Conservation (phyloP, 352 stramenopile species). For the Phytophthora pseudosyringae region DNA sequence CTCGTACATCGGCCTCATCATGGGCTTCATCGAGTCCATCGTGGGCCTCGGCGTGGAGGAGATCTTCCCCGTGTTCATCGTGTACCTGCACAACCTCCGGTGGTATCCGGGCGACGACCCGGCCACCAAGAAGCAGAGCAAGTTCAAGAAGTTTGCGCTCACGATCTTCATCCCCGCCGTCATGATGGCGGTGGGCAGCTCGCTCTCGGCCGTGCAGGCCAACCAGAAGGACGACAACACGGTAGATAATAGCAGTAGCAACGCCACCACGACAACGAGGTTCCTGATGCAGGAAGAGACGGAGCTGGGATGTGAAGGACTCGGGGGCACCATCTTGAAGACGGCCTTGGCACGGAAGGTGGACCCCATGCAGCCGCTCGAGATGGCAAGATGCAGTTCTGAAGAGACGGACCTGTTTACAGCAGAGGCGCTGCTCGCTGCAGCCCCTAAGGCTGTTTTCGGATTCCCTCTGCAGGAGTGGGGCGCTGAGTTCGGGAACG, state of each 20-base stretch:
- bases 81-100: conserved; percentile 68
- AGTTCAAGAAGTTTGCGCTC: conserved; percentile 64
- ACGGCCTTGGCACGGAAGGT: conserved; percentile 33
- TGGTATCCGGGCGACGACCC: conserved; percentile 61
- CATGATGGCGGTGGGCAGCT: conserved; percentile 62
- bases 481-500: conserved; percentile 34
- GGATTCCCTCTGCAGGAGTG: conserved; percentile 39
- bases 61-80: conserved; percentile 64
- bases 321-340: conserved; percentile 38
- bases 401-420: conserved; percentile 6
- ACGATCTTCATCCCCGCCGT: conserved; percentile 63
- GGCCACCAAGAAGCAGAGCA: conserved; percentile 49
- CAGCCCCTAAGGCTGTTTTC: conserved; percentile 36
- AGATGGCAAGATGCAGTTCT: conserved; percentile 26
- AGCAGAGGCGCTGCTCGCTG: conserved; percentile 20
- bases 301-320: conserved; percentile 7
- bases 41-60: conserved; percentile 54
- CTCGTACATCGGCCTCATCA: conserved; percentile 65
- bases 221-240: conserved; percentile 53
- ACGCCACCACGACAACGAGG: conserved; percentile 22
- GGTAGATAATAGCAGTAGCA: neutral
- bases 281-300: conserved; percentile 37
- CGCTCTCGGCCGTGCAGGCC: conserved; percentile 59
- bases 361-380: conserved; percentile 29
- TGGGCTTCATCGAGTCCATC: conserved; percentile 64